Base-by-base conservation (phyloP, 768 basidiomycete genomes). In the Xerocomus brunneocitrinus region DNA sequence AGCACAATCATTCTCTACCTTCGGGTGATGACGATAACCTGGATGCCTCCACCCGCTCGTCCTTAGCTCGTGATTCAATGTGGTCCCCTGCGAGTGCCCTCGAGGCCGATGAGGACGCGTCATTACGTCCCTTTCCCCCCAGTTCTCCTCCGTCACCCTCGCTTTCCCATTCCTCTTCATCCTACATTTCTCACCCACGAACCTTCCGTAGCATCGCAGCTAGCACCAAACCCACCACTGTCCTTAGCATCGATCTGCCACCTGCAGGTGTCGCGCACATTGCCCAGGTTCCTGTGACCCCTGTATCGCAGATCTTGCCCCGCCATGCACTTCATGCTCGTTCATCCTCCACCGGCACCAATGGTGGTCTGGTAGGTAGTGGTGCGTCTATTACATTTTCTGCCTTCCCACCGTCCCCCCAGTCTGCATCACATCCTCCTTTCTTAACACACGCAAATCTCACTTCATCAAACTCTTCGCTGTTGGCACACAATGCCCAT, bases 21-120 rank as follows among this genome's bases (percentile, higher is more conserved):
- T 63, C 63, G 44, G 74, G 69, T 10, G 69, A 68, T 38, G 68
- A 69, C 47, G 74, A 75, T 48, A 74, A 74, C 46, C 67, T 71
- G 6, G 82, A 79, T 45, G 79, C 79, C 42, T 78, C 75, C 19
- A 70, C 72, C 31, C 77, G 74, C 19, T 86, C 82, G 4, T 88
- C 83, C 24, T 65, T 79, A 49, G 84, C 86, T 43, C 79, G 83
- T 47, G 84, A 87, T 55, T 91, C 90, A 3, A 79, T 80, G 42
- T 91, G 88, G 86, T 91, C 89, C 8, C 89, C 87, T 40, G 74
- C 82, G 14, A 88, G 85, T 58, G 76, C 78, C 40, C 69, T 83
- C 30, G 91, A 91, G 70, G 94, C 93, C 14, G 95, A 98, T 65
- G 95, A 97, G 51, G 93, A 97, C 64, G 95, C 95, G 9, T 95